Conservation (phyloP, 768 basidiomycete genomes). For the Gymnopilus junonius region DNA sequence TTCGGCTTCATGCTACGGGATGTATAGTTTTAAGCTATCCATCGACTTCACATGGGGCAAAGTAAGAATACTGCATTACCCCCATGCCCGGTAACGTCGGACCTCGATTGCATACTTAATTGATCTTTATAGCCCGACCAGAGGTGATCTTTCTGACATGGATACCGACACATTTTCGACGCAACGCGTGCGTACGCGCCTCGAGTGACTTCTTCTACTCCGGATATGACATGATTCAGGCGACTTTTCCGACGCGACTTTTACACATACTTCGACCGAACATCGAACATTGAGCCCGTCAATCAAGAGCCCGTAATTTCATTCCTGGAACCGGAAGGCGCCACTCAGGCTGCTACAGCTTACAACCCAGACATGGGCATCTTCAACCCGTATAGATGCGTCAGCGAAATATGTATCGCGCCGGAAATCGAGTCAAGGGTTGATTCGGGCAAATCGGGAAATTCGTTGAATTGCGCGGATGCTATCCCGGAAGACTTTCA, state of each 20-base stretch:
- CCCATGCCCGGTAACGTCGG: slow-evolving; percentile 18
- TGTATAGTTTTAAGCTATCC: not conserved
- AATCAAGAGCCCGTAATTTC: not conserved
- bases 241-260: not conserved
- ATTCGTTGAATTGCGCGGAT: slow-evolving; percentile 4
- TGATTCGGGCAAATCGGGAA: slow-evolving; percentile 22
- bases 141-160: slow-evolving; percentile 9
- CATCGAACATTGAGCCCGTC: slow-evolving; percentile 4
- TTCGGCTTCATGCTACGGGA: not conserved
- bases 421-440: not conserved
- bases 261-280: slow-evolving; percentile 8
- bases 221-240: not conserved
- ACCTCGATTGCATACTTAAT: slow-evolving; percentile 7
- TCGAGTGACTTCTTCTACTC: not conserved
- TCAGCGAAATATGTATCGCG: not conserved
- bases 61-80: not conserved
- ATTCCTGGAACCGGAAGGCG: not conserved
- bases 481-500: not conserved
- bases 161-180: slow-evolving; percentile 13
- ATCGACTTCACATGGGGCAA: slow-evolving; percentile 6
- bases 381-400: not conserved
- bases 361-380: not conserved
- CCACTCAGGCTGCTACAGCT: not conserved
- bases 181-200: slow-evolving; percentile 2
- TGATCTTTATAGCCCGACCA: slow-evolving; percentile 8